Base-by-base conservation (phyloP, 1,284 basidiomycete genomes). In the Melampsora americana region DNA sequence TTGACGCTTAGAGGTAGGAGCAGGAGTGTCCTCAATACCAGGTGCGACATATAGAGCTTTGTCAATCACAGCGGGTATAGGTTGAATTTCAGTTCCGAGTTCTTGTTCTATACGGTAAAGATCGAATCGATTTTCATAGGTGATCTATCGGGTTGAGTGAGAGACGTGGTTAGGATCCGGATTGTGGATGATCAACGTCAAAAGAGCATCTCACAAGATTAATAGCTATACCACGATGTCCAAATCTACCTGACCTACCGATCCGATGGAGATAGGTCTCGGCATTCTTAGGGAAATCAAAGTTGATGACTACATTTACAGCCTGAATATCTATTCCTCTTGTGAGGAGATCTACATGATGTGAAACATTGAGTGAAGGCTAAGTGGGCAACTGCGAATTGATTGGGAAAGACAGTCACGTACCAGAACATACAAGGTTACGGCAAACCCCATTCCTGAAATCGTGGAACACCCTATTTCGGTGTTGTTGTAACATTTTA, bases 321-420 rank as follows among this genome's bases (percentile, higher is more conserved):
- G 95, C 95, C 85, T 98, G 95, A 83, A 99, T 98, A 84, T 98
- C 96, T 84, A 99, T 99, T 86, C 95, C 95, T 81, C 96, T 92
- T 11, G 95, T 99, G 81, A 99, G 89, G 78, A 99, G 88, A 85
- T 99, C 94, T 79, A 88, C 23, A 12, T 26, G 20, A 12, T 44
- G 14, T 42, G 48, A 39, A 23, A 46, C 56, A 56, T 69, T 74
- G 68, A 18, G 20, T 61, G 12, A 11, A 48, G 26, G 6, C 4
- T 30, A 50, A n/a, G 14, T 4, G 20, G 32, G 20, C 28, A 61
- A 53, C 30, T 16, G 1, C 53, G 30, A 16, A 53, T 18, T 3
- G 3, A n/a, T n/a, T 3, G 7, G 70, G 28, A 65, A 70, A n/a
- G n/a, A 26, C 9, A 62, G 28, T 9, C n/a, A 80, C 84, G 62